A percentile compares a stretch with the other conserved stretches of the same genome.
phyloP scores from a whole-genome alignment of 306 rosid genomes.

The Dryas octopetala region DNA sequence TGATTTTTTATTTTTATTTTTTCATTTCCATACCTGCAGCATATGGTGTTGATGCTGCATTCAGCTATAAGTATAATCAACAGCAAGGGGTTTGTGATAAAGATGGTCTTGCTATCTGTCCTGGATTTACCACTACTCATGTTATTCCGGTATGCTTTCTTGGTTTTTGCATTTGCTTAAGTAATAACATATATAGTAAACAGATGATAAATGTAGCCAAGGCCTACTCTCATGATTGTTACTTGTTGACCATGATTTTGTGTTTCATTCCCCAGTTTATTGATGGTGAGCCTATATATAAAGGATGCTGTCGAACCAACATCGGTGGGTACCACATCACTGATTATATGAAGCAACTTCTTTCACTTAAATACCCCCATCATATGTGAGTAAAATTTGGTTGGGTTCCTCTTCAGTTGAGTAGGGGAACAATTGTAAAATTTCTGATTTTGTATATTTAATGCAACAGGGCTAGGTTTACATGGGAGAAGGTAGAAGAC shows the following conservation, averaged over 20 bases:
- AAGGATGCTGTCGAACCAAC: constrained; percentile 86
- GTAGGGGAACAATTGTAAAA: constrained; percentile 11
- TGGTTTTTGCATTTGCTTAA: constrained; percentile 15
- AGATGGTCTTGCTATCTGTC: constrained; percentile 93
- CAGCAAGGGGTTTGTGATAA: constrained; percentile 72
- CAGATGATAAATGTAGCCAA: not conserved
- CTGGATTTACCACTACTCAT: constrained; percentile 89
- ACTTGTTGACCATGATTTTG: constrained; percentile 3
- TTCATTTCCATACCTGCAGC: constrained; percentile 54
- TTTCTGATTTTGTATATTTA: constrained; percentile 18
- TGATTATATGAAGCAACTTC: constrained; percentile 85
- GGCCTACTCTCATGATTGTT: not conserved
- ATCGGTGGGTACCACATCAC: constrained; percentile 93
- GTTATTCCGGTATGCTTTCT: constrained; percentile 82
- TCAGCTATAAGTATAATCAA: constrained; percentile 89
- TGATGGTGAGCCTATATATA: constrained; percentile 83
- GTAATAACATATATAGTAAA: not conserved
- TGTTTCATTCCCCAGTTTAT: constrained; percentile 56
- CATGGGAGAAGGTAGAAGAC: constrained; percentile 98
- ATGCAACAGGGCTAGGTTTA: constrained; percentile 72
- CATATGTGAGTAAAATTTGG: constrained; percentile 64
- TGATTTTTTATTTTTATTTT: constrained; percentile 10
- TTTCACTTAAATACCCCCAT: constrained; percentile 89
- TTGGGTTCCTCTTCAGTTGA: constrained; percentile 26
- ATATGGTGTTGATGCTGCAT: constrained; percentile 92